Evolutionary conservation across 129 eudicot genomes (phyloP), one percentile per base, ranked within the genome.

Genomic region (Arctium minus): DNA sequence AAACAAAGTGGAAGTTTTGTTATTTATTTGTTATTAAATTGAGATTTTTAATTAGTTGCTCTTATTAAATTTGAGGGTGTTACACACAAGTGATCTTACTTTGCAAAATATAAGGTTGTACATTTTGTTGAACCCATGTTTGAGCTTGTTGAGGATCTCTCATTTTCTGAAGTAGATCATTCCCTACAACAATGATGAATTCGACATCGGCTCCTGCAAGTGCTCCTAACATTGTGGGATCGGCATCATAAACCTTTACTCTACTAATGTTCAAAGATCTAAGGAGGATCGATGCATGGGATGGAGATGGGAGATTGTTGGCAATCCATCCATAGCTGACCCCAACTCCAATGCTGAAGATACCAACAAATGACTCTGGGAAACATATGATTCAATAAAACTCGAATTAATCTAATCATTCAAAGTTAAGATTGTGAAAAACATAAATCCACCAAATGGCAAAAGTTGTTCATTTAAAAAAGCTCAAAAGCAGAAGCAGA

Each of bases 291-390:
- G 90, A 78, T 15, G 91, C 98, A 12, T 91, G 89, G 6, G 93
- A 74, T 6, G 94, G 98, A 35, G 98, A 9, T 60, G 96, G 94
- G 31, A 95, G 94, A 84, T 95, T 92, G 88, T 92, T 85, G 18
- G 98, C 98, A 3, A 95, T 89, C 67, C 91, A 87, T 60, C 98
- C 98, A 62, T 95, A 95, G 87, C 92, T 95, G 6, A 95, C 91
- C 75, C 98, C 98, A 36, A 94, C 87, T 85, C 97, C 97, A 74
- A 91, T 70, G 90, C 94, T 30, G 15, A 70, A 79, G 79, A 73
- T 86, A 4, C 87, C 80, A n/a, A 78, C 22, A 44, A 76, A 77
- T 67, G 82, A 83, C 77, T 85, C 97, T 91, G 86, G n/a, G 11
- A 81, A 84, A 84, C 80, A 85, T 6, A 83, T 13, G 31, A 30